Evolutionary conservation across 2,329 filamentous ascomycete species (phyloP), one percentile per base, ranked within the genome.

Genomic region (Aschersonia sp.): DNA sequence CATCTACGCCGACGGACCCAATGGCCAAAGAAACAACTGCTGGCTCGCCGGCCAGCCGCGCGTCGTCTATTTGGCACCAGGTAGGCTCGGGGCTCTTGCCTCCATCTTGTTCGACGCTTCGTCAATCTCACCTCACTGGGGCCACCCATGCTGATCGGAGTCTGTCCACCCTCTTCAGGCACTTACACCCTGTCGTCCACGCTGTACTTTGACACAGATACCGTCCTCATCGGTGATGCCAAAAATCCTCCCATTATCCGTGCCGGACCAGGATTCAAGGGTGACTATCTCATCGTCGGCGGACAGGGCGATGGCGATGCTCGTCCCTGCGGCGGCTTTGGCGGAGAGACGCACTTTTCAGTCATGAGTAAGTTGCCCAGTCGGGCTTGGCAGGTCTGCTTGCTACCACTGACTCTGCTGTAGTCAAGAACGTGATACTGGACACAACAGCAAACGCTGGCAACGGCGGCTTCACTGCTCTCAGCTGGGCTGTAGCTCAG

Each of bases 201-300:
- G 1, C 65, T 71, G 35, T 46, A 54, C 4, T 64, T 70, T 62
- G 65, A 67, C 47, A 69, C 68, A 0, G 68, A 69, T 44, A 71
- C 68, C 5, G 64, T 71, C 35, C 52, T 71, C 43, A 69, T 71
- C 63, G 68, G 68, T n/a, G 68, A 71, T 50, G 61, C 67, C 2
- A 68, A 63, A 4, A 59, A 69, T 35, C 68, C 67, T 29, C 68
- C 68, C 3, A 58, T 63, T 9, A 59, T 71, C 50, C 69, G 67
- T 54, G 65, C 67, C 9, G 61, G 64, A 12, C 50, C 61, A 7
- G 58, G 57, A 20, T 69, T 68, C 51, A 56, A 52, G 38, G 58
- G 60, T 6, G 52, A 61, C 32, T 62, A 53, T 4, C 58, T 70
- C 3, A 30, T 70, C 43, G 56, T 54, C 20, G 67, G 65, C 58